Base-by-base conservation (phyloP, 1,284 basidiomycete species). In the Vanrija sp. region DNA sequence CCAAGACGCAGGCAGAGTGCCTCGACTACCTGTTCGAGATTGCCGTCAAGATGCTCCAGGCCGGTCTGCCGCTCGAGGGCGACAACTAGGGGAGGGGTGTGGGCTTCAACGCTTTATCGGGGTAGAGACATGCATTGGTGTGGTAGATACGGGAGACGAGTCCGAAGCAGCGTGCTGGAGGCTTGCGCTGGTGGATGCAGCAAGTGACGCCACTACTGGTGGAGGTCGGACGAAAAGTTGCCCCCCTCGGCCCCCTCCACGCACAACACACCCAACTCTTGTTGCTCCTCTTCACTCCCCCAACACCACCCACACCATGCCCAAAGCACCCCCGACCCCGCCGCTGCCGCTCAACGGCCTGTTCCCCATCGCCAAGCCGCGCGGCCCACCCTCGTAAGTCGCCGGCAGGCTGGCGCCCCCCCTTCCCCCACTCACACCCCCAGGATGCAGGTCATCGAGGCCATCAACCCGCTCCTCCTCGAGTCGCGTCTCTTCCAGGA, bases 401-500 rank as follows among this genome's bases (percentile, higher is more conserved):
- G n/a, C n/a, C n/a, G 9, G 45, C 37, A 25, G 22, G 44, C 45
- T 57, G 49, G 55, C 6, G 10, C 31, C 14, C 20, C 41, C 20
- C 27, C 18, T 24, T n/a, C 16, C 24, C 10, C 15, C 37, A 3
- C 20, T 39, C 12, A n/a, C 36, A n/a, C 24, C 27, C 5, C 4
- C 51, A 94, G 91, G 35, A 98, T 98, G 95, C 80, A 85, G 35
- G 75, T 97, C 37, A 83, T 98, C 49, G 90, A 96, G 69, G 81
- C 86, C 55, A 79, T 98, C 56, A 95, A 97, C 67, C 81, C 83
- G 24, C 80, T 98, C 8, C 76, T 96, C 36, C 79, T 82, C 41
- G 82, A 82, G 45, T 98, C 94, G 1, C 81, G 81, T 18, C 78
- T 98, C 7, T 98, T 99, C 68, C 82, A 87, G 12, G 83, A 75